A percentile compares a stretch with the other conserved stretches of the same genome.
phyloP scores from a whole-genome alignment of 345 rosid species.

The Turnera subulata region DNA sequence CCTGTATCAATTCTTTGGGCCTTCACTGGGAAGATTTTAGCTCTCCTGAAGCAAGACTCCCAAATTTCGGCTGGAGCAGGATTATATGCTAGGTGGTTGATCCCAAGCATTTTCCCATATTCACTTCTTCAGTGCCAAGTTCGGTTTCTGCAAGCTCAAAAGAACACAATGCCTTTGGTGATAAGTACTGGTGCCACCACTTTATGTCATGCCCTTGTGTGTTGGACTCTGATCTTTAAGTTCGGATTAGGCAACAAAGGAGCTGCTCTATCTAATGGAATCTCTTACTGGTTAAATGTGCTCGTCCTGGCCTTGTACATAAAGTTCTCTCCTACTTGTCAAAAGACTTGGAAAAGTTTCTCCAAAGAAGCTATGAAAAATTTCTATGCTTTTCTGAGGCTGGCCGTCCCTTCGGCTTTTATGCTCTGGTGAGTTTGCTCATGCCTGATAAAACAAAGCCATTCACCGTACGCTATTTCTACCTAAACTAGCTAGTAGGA shows the following conservation, averaged over 20 bases:
- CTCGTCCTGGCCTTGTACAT: neutral
- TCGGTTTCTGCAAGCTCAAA: constrained; percentile 33
- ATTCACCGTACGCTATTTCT: neutral
- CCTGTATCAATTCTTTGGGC: constrained; percentile 30
- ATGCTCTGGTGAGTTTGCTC: neutral
- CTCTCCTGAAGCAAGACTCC: neutral
- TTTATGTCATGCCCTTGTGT: constrained; percentile 26
- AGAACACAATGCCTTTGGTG: constrained; percentile 18
- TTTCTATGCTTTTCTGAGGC: neutral
- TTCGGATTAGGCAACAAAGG: neutral
- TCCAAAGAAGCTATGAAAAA: neutral
- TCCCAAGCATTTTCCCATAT: constrained; percentile 24
- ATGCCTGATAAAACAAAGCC: neutral
- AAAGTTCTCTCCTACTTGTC: no score
- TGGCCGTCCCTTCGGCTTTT: neutral
- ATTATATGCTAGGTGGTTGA: neutral
- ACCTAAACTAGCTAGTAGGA: no score
- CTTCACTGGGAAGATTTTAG: neutral
- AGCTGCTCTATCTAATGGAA: neutral
- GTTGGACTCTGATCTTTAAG: constrained; percentile 18
- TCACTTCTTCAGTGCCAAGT: constrained; percentile 34
- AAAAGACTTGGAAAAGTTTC: neutral
- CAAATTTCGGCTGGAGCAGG: neutral
- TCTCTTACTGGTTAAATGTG: neutral
- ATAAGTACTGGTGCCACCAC: constrained; percentile 20